Conservation (phyloP, 495 filamentous ascomycete species). For the Penicillium bovifimosum region DNA sequence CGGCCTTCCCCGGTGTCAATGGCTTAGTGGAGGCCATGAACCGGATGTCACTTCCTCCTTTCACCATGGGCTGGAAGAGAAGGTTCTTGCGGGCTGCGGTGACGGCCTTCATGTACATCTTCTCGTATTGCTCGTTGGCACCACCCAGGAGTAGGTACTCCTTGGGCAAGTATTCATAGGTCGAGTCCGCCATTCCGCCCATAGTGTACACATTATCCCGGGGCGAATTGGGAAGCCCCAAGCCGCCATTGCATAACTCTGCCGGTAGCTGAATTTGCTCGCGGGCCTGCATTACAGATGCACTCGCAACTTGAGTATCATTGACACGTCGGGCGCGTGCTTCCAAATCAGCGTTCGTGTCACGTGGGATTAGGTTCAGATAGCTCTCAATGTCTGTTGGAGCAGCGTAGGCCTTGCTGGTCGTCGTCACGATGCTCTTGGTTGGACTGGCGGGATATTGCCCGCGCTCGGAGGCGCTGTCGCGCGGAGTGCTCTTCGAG, state of each 20-base stretch:
- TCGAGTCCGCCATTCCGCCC: conserved; percentile 81
- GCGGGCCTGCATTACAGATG: background rate
- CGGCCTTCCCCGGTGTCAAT: conserved; percentile 19
- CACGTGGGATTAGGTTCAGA: conserved; percentile 18
- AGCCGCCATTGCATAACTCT: conserved; percentile 27
- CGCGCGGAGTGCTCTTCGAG: conserved; percentile 21
- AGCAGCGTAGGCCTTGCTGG: conserved; percentile 13
- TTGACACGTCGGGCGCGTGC: conserved; percentile 25
- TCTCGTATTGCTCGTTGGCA: conserved; percentile 68
- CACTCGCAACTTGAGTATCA: conserved; percentile 9
- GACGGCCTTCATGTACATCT: conserved; percentile 70
- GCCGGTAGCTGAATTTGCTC: background rate
- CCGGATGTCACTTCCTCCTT: conserved; percentile 66
- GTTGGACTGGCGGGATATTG: background rate
- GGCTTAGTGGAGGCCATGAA: conserved; percentile 58
- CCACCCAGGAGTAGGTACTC: conserved; percentile 73
- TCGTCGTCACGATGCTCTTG: background rate
- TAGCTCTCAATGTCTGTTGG: conserved; percentile 28
- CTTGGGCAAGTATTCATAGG: conserved; percentile 95
- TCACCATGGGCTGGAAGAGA: conserved; percentile 80
- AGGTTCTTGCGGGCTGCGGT: conserved; percentile 69
- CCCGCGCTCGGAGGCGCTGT: conserved; percentile 1
- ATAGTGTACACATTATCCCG: conserved; percentile 55
- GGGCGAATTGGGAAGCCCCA: conserved; percentile 19
- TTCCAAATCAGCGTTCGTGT: conserved; percentile 15